Evolutionary conservation across 495 filamentous ascomycete species (phyloP), one percentile per base, ranked within the genome.

Genomic region (Podospora appendiculata): DNA sequence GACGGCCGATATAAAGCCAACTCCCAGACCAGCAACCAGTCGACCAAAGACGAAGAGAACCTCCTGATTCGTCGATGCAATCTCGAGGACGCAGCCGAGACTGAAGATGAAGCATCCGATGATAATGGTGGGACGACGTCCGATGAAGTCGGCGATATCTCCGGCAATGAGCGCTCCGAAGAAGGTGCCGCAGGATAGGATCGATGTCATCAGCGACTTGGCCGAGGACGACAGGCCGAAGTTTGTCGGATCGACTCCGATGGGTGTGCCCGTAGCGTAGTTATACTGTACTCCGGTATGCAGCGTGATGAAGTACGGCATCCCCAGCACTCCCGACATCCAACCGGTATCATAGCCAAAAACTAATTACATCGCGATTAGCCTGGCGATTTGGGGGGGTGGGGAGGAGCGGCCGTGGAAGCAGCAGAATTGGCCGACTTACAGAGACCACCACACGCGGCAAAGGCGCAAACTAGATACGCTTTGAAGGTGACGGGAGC

Each of bases 131-230:
- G 69, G 75, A 4, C 81, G 80, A 57, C 86, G 83, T 51, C 86
- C 86, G 50, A 82, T 70, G 64, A 74, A 79, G 58, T 89, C 86
- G 48, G 85, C 84, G 19, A 88, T 52, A 52, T 85, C 80, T 66
- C 83, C 85, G 18, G 82, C 83, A 35, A 86, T 74, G 43, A 89
- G 67, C 40, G 86, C 81, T 53, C 86, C 86, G 52, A 88, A 84
- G 76, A 89, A 88, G 44, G 86, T 88, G 51, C 86, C 86, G 55
- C 75, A 78, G 17, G 85, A 88, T 10, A 88, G 76, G 56, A 89
- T 87, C 17, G 84, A 86, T 34, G 82, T 83, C 61, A 87, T 88
- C 43, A 88, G 73, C 4, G 81, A 84, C 66, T 86, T 81, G 48
- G 68, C 59, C 8, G 59, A 55, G 17, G 66, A 60, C 0, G 56